phyloP scores from a whole-genome alignment of 2,329 filamentous ascomycete species.

The Fusarium citri region DNA sequence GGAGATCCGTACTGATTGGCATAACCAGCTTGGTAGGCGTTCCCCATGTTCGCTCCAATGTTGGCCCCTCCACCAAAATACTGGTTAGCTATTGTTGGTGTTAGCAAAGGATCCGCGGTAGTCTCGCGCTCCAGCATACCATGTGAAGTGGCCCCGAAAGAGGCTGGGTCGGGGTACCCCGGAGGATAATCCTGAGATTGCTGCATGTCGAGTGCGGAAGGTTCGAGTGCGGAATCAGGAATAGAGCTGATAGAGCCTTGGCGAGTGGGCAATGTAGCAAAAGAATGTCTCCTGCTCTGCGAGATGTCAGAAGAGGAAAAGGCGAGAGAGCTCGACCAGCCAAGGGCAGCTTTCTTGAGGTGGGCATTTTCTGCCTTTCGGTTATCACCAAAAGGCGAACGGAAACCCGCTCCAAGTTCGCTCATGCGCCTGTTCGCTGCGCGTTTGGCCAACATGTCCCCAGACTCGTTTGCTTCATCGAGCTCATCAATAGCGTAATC shows the following conservation, averaged over 20 bases:
- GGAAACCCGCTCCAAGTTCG: constrained; percentile 62
- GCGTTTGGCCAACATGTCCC: constrained; percentile 61
- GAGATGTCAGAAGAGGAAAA: constrained; percentile 73
- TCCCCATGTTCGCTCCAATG: constrained; percentile 41
- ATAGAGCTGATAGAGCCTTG: constrained; percentile 73
- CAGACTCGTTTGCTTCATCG: constrained; percentile 69
- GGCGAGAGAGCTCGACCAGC: constrained; percentile 77
- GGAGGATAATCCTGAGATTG: constrained; percentile 57
- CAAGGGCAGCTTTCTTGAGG: constrained; percentile 69
- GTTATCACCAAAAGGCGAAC: constrained; percentile 67
- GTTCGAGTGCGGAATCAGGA: constrained; percentile 64
- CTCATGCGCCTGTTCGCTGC: constrained; percentile 66
- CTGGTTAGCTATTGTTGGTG: constrained; percentile 27
- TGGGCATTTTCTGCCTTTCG: constrained; percentile 68
- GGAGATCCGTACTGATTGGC: constrained; percentile 59
- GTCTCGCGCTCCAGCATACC: constrained; percentile 51
- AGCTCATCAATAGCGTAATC: constrained; percentile 80
- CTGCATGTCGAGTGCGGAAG: constrained; percentile 57
- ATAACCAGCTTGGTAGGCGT: constrained; percentile 46
- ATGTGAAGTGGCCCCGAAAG: constrained; percentile 53
- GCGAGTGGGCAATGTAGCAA: constrained; percentile 75
- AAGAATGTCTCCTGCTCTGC: constrained; percentile 83
- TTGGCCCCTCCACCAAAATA: constrained; percentile 46
- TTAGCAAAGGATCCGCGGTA: constrained; percentile 6
- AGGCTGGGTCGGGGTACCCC: constrained; percentile 54